These are phyloP conservation scores for Rhizopogon sp. DNA, from an alignment of 768 basidiomycete genomes.

Conservation along the genomic window DNA sequence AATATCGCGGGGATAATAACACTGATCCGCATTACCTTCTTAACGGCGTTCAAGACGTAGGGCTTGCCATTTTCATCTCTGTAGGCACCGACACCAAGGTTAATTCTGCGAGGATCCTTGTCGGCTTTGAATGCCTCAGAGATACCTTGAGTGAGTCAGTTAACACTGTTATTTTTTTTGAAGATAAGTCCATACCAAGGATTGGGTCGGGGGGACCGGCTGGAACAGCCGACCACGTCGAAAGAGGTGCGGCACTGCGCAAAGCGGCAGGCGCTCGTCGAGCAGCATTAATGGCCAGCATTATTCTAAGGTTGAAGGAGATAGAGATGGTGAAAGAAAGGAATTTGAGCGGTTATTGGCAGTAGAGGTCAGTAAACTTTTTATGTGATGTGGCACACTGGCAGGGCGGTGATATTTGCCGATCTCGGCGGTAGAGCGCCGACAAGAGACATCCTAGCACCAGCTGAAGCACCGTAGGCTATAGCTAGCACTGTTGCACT, in stretches of 20 bases:
- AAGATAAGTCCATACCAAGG: constrained; percentile 52
- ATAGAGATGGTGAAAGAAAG: constrained; percentile 18
- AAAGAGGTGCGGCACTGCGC: constrained; percentile 40
- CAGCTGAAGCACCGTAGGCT: too few relatives aligned
- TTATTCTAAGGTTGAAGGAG: constrained; percentile 33
- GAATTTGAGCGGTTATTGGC: constrained; percentile 7
- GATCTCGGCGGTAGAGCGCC: constrained; percentile 17
- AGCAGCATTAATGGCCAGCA: constrained; percentile 39
- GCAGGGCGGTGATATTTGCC: not conserved
- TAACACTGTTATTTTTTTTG: not conserved
- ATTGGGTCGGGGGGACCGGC: constrained; percentile 92
- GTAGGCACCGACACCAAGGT: constrained; percentile 96
- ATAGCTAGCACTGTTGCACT: too few relatives aligned
- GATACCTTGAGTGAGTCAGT: constrained; percentile 49
- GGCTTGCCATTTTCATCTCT: constrained; percentile 94
- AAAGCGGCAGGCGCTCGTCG: constrained; percentile 45
- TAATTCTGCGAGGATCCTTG: constrained; percentile 88
- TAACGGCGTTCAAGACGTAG: constrained; percentile 84
- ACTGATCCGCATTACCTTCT: constrained; percentile 51
- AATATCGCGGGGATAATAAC: constrained; percentile 1
- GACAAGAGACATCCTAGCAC: not conserved
- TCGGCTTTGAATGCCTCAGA: constrained; percentile 97
- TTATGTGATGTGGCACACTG: not conserved
- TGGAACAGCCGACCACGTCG: constrained; percentile 77
- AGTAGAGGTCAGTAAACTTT: not conserved